A percentile compares a stretch with the other conserved stretches of the same genome.
Evolutionary conservation across 192 early-diverging fungal genomes (phyloP).

Genomic region (Gryganskiella cystojenkinii): DNA sequence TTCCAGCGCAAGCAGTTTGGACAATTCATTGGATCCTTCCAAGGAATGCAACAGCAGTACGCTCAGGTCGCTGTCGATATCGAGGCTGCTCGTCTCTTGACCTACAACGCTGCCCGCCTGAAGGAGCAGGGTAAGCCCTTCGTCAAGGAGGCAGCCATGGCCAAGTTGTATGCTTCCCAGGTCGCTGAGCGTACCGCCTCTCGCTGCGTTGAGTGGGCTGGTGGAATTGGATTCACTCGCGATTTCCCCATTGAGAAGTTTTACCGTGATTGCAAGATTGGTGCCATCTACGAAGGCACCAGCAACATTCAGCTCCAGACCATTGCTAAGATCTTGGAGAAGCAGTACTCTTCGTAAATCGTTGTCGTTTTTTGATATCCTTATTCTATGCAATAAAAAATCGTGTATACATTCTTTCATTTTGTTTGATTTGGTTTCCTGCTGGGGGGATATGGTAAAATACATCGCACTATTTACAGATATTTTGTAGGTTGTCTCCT

Average conservation of each 20-base stretch:
- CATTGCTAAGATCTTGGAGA: slow-evolving; percentile 71
- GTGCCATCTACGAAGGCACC: slow-evolving; percentile 96
- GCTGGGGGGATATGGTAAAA: too few relatives aligned
- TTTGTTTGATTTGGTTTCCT: too few relatives aligned
- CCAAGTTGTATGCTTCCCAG: slow-evolving; percentile 95
- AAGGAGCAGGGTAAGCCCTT: slow-evolving; percentile 94
- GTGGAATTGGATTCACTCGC: slow-evolving; percentile 97
- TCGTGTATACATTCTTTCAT: too few relatives aligned
- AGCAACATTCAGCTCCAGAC: slow-evolving; percentile 98
- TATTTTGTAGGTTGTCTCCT: too few relatives aligned
- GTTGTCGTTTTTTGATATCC: too few relatives aligned
- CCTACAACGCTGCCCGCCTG: slow-evolving; percentile 96
- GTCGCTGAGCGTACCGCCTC: slow-evolving; percentile 91
- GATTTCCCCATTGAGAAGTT: slow-evolving; percentile 93
- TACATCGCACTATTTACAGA: too few relatives aligned
- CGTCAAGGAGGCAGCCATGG: slow-evolving; percentile 98
- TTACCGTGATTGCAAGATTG: slow-evolving; percentile 97
- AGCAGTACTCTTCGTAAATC: slow-evolving; percentile 50
- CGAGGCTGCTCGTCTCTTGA: slow-evolving; percentile 95
- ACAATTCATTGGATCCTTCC: slow-evolving; percentile 86
- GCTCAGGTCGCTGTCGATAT: slow-evolving; percentile 91
- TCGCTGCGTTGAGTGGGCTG: slow-evolving; percentile 96
- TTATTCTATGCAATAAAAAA: slow-evolving; percentile 1
- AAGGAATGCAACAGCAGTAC: slow-evolving; percentile 71
- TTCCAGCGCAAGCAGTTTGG: slow-evolving; percentile 98